Evolutionary conservation across 805 yeast genomes (phyloP).

Genomic region (Candida endomychidarum): DNA sequence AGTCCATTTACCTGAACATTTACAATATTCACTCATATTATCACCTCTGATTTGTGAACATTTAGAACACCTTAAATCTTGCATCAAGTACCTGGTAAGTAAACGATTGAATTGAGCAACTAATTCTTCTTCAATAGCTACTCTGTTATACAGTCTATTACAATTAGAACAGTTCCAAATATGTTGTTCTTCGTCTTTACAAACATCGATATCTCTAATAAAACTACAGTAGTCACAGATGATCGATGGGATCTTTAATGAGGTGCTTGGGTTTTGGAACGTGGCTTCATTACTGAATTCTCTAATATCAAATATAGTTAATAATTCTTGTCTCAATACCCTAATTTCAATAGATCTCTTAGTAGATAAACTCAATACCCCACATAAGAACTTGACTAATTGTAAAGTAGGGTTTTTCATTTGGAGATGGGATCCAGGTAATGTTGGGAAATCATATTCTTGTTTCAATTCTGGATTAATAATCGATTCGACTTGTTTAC

Average conservation of each 20-base stretch:
- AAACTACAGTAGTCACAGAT: constrained; percentile 79
- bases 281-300: constrained; percentile 79
- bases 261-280: constrained; percentile 73
- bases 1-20: constrained; percentile 86
- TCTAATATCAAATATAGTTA: constrained; percentile 71
- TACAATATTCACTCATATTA: constrained; percentile 71
- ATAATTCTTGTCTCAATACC: constrained; percentile 68
- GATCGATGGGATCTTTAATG: constrained; percentile 63
- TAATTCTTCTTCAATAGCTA: constrained; percentile 75
- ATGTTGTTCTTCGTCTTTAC: constrained; percentile 57
- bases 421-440: constrained; percentile 69
- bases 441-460: constrained; percentile 70
- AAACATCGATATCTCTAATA: constrained; percentile 76
- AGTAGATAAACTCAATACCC: constrained; percentile 66
- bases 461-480: constrained; percentile 59
- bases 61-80: constrained; percentile 78
- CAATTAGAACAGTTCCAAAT: constrained; percentile 71
- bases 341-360: constrained; percentile 71
- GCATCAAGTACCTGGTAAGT: constrained; percentile 63
- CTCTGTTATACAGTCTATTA: constrained; percentile 58
- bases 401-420: constrained; percentile 75
- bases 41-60: constrained; percentile 68
- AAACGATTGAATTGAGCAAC: constrained; percentile 60
- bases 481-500: constrained; percentile 71
- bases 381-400: constrained; percentile 71